Conservation (phyloP, 169 alveolate genomes). For the Plasmodium vinckei region DNA sequence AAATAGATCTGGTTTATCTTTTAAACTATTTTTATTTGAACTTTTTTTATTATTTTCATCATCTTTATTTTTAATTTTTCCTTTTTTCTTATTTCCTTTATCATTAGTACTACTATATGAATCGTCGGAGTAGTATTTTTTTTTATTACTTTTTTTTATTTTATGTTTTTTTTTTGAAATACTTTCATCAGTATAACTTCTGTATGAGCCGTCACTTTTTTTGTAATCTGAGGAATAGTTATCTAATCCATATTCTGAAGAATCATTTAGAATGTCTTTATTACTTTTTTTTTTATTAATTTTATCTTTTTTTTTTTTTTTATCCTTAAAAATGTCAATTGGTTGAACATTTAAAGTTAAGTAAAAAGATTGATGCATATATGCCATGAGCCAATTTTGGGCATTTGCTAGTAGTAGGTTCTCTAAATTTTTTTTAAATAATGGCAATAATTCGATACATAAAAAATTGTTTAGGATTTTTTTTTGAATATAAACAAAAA, state of each 20-base stretch:
- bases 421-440: conserved; percentile 73
- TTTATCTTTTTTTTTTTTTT: neutral
- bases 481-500: conserved; percentile 76
- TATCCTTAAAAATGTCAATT: conserved; percentile 19
- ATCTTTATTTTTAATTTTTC: neutral
- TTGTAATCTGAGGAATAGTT: conserved; percentile 1
- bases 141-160: neutral
- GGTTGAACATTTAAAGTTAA: conserved; percentile 61
- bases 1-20: conserved; percentile 15
- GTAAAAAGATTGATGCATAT: conserved; percentile 65
- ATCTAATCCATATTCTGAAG: neutral
- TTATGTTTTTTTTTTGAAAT: neutral
- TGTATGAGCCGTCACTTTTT: conserved; percentile 3
- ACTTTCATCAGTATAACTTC: neutral
- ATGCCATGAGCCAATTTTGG: conserved; percentile 74
- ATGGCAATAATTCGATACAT: conserved; percentile 76
- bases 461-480: conserved; percentile 75
- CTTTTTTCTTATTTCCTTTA: neutral
- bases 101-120: neutral
- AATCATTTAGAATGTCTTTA: neutral
- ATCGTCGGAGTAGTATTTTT: neutral
- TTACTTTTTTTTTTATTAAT: conserved; percentile 3
- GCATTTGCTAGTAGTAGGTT: conserved; percentile 66
- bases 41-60: conserved; percentile 35
- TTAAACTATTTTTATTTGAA: neutral